Percentiles rank a stretch among this genome's conserved stretches.
phyloP scores from a whole-genome alignment of 495 filamentous ascomycete genomes.

The Podospora comata region DNA sequence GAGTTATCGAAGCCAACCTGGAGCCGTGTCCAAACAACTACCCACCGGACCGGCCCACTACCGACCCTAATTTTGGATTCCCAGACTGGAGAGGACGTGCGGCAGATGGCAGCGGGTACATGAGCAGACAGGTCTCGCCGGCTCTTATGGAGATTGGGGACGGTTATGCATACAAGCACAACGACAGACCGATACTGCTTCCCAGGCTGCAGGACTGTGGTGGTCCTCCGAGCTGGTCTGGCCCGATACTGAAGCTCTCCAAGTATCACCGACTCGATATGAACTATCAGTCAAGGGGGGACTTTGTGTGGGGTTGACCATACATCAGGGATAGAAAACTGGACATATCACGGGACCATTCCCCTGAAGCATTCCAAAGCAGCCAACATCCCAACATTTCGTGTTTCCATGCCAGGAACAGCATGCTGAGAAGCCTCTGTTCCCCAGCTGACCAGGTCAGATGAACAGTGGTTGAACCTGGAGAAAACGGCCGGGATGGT shows the following conservation, averaged over 20 bases:
- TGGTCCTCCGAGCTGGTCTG: conserved; percentile 9
- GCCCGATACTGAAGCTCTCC: background rate
- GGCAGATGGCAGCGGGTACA: conserved; percentile 16
- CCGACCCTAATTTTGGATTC: conserved; percentile 31
- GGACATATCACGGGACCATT: background rate
- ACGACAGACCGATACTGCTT: conserved; percentile 27
- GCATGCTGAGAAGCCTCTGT: background rate
- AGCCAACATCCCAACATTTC: background rate
- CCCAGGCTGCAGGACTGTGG: conserved; percentile 14
- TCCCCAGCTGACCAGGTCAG: conserved; percentile 18
- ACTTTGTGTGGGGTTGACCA: conserved; percentile 3
- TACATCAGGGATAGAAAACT: background rate
- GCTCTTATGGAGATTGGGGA: conserved; percentile 34
- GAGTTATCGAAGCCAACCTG: conserved; percentile 37
- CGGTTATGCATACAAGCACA: conserved; percentile 19
- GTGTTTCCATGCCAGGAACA: conserved; percentile 5
- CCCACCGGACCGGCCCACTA: conserved; percentile 3
- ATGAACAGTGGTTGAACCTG: background rate
- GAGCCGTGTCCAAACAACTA: conserved; percentile 22
- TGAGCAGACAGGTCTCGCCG: conserved; percentile 8
- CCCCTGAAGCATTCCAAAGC: background rate
- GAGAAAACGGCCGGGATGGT: background rate
- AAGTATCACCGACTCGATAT: conserved; percentile 25
- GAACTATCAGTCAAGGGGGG: conserved; percentile 13
- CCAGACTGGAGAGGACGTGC: conserved; percentile 13